Conservation (phyloP, 2,329 filamentous ascomycete species). For the Pseudocercospora cruenta region DNA sequence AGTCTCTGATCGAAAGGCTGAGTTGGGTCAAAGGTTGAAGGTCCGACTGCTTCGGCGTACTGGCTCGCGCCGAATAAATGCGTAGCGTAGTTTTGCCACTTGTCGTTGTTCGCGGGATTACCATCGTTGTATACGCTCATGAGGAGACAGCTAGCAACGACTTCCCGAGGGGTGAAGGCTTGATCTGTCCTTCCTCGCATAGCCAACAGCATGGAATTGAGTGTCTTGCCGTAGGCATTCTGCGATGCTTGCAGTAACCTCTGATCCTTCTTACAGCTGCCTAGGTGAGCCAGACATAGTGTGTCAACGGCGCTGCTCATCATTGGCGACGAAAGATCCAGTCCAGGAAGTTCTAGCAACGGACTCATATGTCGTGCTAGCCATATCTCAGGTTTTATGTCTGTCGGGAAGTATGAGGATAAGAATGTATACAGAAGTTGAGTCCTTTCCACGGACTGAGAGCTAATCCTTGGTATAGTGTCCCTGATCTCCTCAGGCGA, state of each 20-base stretch:
- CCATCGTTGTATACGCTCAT: constrained; percentile 22
- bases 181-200: constrained; percentile 10
- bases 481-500: constrained; percentile 1
- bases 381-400: constrained; percentile 16
- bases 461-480: constrained; percentile 7
- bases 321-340: constrained; percentile 20
- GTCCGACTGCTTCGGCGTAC: constrained; percentile 19
- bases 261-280: constrained; percentile 12
- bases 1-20: constrained; percentile 19
- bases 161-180: constrained; percentile 8
- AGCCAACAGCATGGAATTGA: constrained; percentile 12
- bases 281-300: constrained; percentile 19
- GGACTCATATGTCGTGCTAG: constrained; percentile 18
- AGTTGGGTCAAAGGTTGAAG: constrained; percentile 13
- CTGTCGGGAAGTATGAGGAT: constrained; percentile 13
- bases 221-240: constrained; percentile 16
- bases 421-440: constrained; percentile 18
- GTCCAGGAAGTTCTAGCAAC: constrained; percentile 15
- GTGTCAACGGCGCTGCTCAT: constrained; percentile 21
- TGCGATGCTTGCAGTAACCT: constrained; percentile 18
- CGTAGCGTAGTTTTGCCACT: constrained; percentile 16
- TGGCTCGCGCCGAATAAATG: constrained; percentile 21
- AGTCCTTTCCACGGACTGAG: constrained; percentile 6
- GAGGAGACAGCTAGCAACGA: constrained; percentile 17
- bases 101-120: not conserved